phyloP scores from a whole-genome alignment of 2,329 filamentous ascomycete genomes.

The Colletotrichum limetticola region DNA sequence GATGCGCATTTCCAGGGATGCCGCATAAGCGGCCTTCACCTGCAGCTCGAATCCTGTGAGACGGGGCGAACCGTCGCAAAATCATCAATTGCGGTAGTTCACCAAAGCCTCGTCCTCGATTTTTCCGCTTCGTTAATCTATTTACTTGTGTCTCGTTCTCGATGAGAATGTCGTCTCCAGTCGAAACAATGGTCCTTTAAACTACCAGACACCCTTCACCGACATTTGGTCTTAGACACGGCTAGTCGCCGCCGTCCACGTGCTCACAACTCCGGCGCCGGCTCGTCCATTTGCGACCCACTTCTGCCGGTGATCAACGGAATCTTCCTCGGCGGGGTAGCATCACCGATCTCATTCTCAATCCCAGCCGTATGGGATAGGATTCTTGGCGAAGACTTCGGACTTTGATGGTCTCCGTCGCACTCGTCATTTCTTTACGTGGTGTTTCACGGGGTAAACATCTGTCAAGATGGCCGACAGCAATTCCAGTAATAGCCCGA shows the following conservation, averaged over 20 bases:
- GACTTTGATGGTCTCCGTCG: background rate
- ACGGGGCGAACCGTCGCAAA: background rate
- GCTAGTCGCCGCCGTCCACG: background rate
- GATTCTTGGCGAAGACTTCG: background rate
- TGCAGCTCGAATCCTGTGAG: background rate
- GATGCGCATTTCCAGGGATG: background rate
- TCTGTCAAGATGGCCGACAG: background rate
- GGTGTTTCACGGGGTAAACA: background rate
- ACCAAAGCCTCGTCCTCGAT: background rate
- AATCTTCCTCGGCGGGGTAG: background rate
- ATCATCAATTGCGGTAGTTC: background rate
- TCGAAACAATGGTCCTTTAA: background rate
- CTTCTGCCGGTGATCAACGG: background rate
- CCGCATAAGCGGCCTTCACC: background rate
- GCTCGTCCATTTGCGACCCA: background rate
- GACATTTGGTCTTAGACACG: background rate
- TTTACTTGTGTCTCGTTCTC: background rate
- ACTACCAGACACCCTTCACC: background rate
- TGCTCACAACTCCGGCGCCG: background rate
- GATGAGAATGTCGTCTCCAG: background rate
- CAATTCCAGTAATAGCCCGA: background rate
- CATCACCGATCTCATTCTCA: background rate
- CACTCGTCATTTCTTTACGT: background rate
- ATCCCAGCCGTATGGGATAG: background rate
- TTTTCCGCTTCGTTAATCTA: background rate